Base-by-base conservation (phyloP, 208 protist genomes). In the Trypanosoma cruzi region DNA sequence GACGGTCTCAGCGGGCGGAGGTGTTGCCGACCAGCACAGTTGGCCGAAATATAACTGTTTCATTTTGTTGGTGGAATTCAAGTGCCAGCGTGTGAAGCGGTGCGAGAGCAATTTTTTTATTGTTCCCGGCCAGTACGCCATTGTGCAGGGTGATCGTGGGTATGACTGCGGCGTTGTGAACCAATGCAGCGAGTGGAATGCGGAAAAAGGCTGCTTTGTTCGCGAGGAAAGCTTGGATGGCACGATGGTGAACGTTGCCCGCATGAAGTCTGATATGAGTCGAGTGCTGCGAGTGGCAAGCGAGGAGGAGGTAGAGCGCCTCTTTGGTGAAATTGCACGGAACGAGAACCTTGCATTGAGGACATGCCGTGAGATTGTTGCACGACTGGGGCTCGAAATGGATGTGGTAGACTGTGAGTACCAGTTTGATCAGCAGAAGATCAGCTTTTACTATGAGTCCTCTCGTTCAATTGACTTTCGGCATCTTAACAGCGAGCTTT, bases 361-460 rank as follows among this genome's bases (percentile, higher is more conserved):
- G 52, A 80, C 78, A n/a, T 93, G 89, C 76, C 72, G 80, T 14
- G 73, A 89, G 28, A 68, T 89, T 53, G 82, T 85, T 13, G 32
- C 24, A 29, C 69, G 73, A 3, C 73, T 89, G 6, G 29, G 70
- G 16, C 80, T 97, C 13, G 70, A 73, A 2, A 94, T 95, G 86
- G 76, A 88, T 48, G 75, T 97, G 24, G 63, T 90, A 14, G 90
- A 95, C 65, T 92, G 85, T 68, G 92, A 97, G 78, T 93, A 93
- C 58, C 92, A 96, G 70, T 95, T 90, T 59, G 92, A 97, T 63
- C 79, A 89, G 8, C 89, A 88, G n/a, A 94, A 94, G 76, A 84
- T 96, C 69, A 97, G 76, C 50, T 96, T 97, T 67, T 97, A 88
- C 59, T 96, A 93, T 56, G 80, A 91, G 2, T 76, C 92, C 7